Percentiles rank a stretch among this genome's conserved stretches.
Conservation (phyloP, 768 basidiomycete species). For the Calocera cornea region DNA sequence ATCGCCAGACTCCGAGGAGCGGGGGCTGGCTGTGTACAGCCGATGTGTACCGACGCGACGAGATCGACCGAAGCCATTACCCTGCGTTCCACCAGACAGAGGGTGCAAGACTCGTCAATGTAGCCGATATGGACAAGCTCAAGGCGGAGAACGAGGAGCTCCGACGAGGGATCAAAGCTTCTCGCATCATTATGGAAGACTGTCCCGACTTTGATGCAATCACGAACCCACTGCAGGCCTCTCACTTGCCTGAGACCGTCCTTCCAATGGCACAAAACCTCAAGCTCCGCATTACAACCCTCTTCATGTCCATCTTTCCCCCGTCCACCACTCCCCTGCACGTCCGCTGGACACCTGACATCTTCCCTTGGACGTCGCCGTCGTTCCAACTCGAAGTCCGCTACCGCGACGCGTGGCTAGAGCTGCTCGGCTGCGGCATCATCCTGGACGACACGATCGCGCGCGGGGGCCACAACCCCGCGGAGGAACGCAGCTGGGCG, state of each 20-base stretch:
- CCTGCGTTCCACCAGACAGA: constrained; percentile 99
- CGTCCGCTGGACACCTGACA: constrained; percentile 95
- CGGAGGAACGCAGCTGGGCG: constrained; percentile 75
- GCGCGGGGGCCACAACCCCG: constrained; percentile 45
- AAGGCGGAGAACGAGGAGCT: constrained; percentile 59
- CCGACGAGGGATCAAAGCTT: constrained; percentile 41
- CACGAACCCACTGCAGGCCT: constrained; percentile 71
- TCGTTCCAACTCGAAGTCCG: constrained; percentile 98
- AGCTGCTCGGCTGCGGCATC: constrained; percentile 89
- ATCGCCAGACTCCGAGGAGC: constrained; percentile 42
- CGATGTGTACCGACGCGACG: constrained; percentile 95
- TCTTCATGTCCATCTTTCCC: constrained; percentile 65
- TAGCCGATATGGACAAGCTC: constrained; percentile 37
- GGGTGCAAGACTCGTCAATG: constrained; percentile 43
- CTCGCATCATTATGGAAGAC: constrained; percentile 80
- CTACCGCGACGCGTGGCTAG: constrained; percentile 92
- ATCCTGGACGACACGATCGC: constrained; percentile 79
- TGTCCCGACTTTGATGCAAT: constrained; percentile 22
- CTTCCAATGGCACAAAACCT: constrained; percentile 69
- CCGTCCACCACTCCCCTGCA: constrained; percentile 48
- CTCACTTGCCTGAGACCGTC: constrained; percentile 61
- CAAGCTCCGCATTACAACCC: constrained; percentile 76
- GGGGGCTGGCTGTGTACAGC: constrained; percentile 84
- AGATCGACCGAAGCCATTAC: constrained; percentile 92
- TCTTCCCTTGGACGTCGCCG: constrained; percentile 95